A percentile compares a stretch with the other conserved stretches of the same genome.
These are phyloP conservation scores for Monosporascus sp. DNA, from an alignment of 2,329 filamentous ascomycete species.

Conservation along the genomic window DNA sequence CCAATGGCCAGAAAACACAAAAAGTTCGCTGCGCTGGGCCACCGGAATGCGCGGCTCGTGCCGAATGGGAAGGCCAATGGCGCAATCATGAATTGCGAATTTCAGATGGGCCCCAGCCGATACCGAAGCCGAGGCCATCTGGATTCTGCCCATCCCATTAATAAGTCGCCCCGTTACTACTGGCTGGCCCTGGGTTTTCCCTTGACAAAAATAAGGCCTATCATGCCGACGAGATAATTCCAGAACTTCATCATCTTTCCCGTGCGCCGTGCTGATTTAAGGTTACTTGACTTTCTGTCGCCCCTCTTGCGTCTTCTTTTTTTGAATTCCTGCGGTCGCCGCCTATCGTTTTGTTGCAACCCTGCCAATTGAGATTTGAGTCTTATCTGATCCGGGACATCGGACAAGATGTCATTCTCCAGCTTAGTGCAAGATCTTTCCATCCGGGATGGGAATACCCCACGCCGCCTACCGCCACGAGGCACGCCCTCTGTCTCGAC, in stretches of 20 bases:
- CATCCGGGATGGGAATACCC: constrained; percentile 47
- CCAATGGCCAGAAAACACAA: not conserved
- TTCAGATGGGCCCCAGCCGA: too few species aligned
- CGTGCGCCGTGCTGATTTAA: too few species aligned
- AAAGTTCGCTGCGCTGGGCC: not conserved
- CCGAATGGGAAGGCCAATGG: not conserved
- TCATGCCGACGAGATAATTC: not conserved
- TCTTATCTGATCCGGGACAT: not conserved
- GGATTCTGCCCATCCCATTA: not conserved
- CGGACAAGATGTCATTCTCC: constrained; percentile 56
- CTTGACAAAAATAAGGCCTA: not conserved
- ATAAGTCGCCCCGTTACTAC: not conserved
- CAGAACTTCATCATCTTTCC: not conserved
- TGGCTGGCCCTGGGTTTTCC: not conserved
- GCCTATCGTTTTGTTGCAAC: not conserved
- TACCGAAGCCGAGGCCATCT: not conserved
- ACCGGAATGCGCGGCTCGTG: not conserved
- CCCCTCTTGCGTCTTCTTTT: not conserved
- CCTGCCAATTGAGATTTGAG: too few species aligned
- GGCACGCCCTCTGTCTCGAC: constrained; percentile 47
- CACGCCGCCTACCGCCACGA: constrained; percentile 37
- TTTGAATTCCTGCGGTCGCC: not conserved
- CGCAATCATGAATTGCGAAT: not conserved
- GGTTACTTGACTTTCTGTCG: too few species aligned
- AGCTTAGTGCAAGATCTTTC: constrained; percentile 61